phyloP scores from a whole-genome alignment of 2,329 filamentous ascomycete genomes.

The Whalleya microplaca region DNA sequence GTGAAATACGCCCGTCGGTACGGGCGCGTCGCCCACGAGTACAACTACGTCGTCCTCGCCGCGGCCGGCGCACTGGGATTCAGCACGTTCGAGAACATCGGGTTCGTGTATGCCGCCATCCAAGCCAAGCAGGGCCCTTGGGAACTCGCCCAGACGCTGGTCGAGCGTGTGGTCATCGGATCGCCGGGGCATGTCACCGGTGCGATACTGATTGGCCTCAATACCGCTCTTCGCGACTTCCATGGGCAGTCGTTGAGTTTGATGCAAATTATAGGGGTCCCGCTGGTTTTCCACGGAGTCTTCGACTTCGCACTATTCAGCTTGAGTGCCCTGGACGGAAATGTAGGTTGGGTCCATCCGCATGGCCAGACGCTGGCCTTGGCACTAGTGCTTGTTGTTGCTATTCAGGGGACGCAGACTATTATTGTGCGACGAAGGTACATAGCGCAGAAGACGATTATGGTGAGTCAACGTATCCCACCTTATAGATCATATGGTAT shows the following conservation, averaged over 20 bases:
- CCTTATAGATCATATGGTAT: too few species aligned
- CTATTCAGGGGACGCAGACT: too few species aligned
- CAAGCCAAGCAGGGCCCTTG: not conserved
- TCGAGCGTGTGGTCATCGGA: constrained; percentile 22
- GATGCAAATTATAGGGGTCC: constrained; percentile 11
- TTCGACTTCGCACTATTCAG: constrained; percentile 22
- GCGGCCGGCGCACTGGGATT: constrained; percentile 24
- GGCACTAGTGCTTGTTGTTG: too few species aligned
- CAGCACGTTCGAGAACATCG: constrained; percentile 25
- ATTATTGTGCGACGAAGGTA: too few species aligned
- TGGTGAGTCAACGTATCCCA: too few species aligned
- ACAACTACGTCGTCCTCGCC: constrained; percentile 11
- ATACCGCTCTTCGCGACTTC: constrained; percentile 14
- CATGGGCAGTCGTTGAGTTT: constrained; percentile 7
- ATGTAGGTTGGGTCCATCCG: constrained; percentile 30
- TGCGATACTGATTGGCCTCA: constrained; percentile 20
- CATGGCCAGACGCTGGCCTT: constrained; percentile 3
- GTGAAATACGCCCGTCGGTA: constrained; percentile 17
- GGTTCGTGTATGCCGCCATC: constrained; percentile 17
- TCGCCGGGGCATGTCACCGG: constrained; percentile 17
- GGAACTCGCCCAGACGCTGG: constrained; percentile 12
- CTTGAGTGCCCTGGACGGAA: constrained; percentile 25
- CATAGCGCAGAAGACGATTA: too few species aligned
- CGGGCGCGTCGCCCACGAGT: constrained; percentile 15
- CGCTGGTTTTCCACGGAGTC: constrained; percentile 23